Base-by-base conservation (phyloP, 2,329 filamentous ascomycete genomes). In the Aspergillus unguis region DNA sequence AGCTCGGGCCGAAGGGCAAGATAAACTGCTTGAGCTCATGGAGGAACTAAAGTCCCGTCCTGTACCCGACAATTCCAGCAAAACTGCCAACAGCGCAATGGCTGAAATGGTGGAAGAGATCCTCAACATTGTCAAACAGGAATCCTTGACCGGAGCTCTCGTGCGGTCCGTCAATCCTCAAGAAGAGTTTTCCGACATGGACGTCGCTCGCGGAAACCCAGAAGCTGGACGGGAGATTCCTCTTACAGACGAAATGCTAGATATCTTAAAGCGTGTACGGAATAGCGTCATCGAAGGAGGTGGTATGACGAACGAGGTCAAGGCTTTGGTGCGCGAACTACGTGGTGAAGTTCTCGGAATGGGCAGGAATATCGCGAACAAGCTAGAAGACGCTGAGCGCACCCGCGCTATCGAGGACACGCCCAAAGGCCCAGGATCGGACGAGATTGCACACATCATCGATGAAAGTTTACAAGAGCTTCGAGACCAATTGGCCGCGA, bases 301-400 rank as follows among this genome's bases (percentile, higher is more conserved):
- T 53, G 90, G 92, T 4, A 81, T 96, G 47, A 96, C 91, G 1
- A 90, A 90, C 50, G 90, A 95, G 68, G 90, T 96, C 58, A 97
- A 97, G 72, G 86, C 90, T 3, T 80, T 96, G 6, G 88, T 96
- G 6, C 86, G 91, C 26, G 92, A 96, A 65, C 80, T 97, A 33
- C 86, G 92, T 25, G 92, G 91, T 2, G 92, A 97, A 67, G 91
- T 97, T 6, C 79, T 96, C 4, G 92, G 91, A 3, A 96, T 96
- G 92, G 92, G 92, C 3, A 82, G 92, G 52, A 91, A 96, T 60
- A 84, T 97, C 44, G 91, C 88, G 37, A 86, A 90, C 52, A 87
- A 91, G 60, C 80, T 97, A 5, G 71, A 75, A 50, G 84, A 90
- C 56, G 80, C 84, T 7, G 77, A 80, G 46, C 65, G 70, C 10